A percentile compares a stretch with the other conserved stretches of the same genome.
Evolutionary conservation across 1,284 basidiomycete species (phyloP).

Genomic region (Tausonia pullulans): DNA sequence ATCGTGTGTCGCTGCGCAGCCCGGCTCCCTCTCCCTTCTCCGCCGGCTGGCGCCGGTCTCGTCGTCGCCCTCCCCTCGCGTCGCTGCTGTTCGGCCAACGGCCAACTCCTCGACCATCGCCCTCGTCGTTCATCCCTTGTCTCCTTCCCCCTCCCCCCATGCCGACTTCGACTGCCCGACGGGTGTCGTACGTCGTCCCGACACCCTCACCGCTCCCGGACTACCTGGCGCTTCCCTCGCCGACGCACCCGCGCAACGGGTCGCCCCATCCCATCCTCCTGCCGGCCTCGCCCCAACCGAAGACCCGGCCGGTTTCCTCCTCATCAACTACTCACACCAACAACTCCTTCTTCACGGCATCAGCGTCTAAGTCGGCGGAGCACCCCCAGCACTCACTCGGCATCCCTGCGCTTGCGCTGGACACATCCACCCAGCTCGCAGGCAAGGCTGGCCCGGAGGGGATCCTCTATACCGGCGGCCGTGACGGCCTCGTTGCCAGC

Average conservation of each 20-base stretch:
- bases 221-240: slow-evolving; percentile 57
- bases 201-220: slow-evolving; percentile 52
- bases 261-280: slow-evolving; percentile 54
- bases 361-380: slow-evolving; percentile 14
- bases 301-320: slow-evolving; percentile 18
- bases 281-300: slow-evolving; percentile 24
- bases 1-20: too few species aligned
- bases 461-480: slow-evolving; percentile 83
- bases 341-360: slow-evolving; percentile 17
- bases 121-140: background rate
- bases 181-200: slow-evolving; percentile 79
- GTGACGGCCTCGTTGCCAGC: slow-evolving; percentile 80
- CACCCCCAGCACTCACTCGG: slow-evolving; percentile 79
- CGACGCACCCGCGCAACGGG: slow-evolving; percentile 50
- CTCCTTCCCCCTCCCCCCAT: background rate
- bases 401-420: slow-evolving; percentile 72
- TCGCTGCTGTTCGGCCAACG: background rate
- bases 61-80: too few species aligned
- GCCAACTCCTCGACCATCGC: background rate
- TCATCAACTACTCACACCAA: slow-evolving; percentile 15
- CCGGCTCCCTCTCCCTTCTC: too few species aligned
- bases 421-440: slow-evolving; percentile 63
- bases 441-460: slow-evolving; percentile 61
- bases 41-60: too few species aligned
- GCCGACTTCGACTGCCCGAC: slow-evolving; percentile 25